Base-by-base conservation (phyloP, 768 basidiomycete genomes). In the Calocera cornea region DNA sequence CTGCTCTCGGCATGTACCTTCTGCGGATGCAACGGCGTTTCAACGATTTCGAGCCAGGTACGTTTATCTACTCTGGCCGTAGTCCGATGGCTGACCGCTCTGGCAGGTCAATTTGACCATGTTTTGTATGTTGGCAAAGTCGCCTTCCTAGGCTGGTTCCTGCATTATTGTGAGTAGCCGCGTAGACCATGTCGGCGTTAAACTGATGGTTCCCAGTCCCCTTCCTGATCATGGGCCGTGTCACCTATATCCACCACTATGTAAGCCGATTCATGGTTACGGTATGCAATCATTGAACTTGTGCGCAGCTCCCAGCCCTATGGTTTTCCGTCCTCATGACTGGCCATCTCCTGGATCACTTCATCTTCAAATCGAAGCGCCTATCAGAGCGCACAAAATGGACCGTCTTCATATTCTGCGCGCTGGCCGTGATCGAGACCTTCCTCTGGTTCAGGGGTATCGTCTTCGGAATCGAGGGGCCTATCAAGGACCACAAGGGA, bases 211-310 rank as follows among this genome's bases (percentile, higher is more conserved):
- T 36, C 36, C 50, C 14, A 97, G 95, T 88, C 27, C 95, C 95
- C 1, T 99, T 97, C 87, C 79, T 97, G 71, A 87, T 97, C 79
- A 99, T 99, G 97, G 95, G 92, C 24, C 91, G 94, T 68, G 91
- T 94, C 2, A 97, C 94, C 34, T 97, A 97, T 72, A 79, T 98
- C 31, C 95, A 98, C 76, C 94, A 97, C 80, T 97, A 95, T 75
- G 92, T 95, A 72, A 71, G 90, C 83, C 31, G 14, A 7, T 44
- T 47, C 47, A 19, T 67, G 22, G n/a, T 27, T 24, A 47, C 44
- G 8, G 19, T 19, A 19, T 47, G 19, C 34, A 5, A 40, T 34
- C 16, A 16, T 64, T 19, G 65, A 70, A 19, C 69, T 68, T 64
- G 69, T 54, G 24, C 68, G 1, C 72, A 94, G 90, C 86, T 98